These are phyloP conservation scores for Lactifluus volemus DNA, from an alignment of 768 basidiomycete species.

Conservation along the genomic window DNA sequence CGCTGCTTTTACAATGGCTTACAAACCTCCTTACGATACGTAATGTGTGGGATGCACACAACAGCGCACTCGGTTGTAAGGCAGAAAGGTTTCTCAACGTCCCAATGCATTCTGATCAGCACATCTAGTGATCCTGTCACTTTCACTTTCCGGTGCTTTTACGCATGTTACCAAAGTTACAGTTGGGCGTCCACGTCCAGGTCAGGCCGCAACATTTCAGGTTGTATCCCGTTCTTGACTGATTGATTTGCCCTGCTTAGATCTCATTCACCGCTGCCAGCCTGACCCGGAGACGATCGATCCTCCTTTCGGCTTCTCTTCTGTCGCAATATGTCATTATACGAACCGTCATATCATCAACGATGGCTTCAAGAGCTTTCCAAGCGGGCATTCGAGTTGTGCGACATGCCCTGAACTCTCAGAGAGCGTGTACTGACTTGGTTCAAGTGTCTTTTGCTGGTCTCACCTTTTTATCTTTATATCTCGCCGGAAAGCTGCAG, in stretches of 20 bases:
- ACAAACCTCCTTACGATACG: conserved; percentile 66
- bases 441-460: conserved; percentile 83
- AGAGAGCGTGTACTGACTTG: neutral
- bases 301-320: conserved; percentile 62
- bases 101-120: neutral
- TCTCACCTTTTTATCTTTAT: conserved; percentile 80
- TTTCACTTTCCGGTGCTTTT: conserved; percentile 66
- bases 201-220: conserved; percentile 27
- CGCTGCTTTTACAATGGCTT: conserved; percentile 56
- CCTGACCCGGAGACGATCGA: conserved; percentile 58
- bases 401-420: conserved; percentile 24
- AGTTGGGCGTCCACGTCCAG: conserved; percentile 86
- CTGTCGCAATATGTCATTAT: conserved; percentile 74
- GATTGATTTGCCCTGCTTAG: conserved; percentile 25
- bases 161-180: conserved; percentile 83
- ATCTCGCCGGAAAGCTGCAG: conserved; percentile 88
- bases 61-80: conserved; percentile 43
- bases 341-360: conserved; percentile 44
- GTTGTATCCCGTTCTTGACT: neutral
- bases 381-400: conserved; percentile 87
- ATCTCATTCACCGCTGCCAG: conserved; percentile 63
- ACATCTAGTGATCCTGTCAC: conserved; percentile 58
- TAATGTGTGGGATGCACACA: conserved; percentile 88
- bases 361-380: conserved; percentile 91
- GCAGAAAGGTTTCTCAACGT: neutral